Percentiles rank a stretch among this genome's conserved stretches.
These are phyloP conservation scores for Zymoseptoria passerinii DNA, from an alignment of 2,329 filamentous ascomycete genomes.

Conservation along the genomic window DNA sequence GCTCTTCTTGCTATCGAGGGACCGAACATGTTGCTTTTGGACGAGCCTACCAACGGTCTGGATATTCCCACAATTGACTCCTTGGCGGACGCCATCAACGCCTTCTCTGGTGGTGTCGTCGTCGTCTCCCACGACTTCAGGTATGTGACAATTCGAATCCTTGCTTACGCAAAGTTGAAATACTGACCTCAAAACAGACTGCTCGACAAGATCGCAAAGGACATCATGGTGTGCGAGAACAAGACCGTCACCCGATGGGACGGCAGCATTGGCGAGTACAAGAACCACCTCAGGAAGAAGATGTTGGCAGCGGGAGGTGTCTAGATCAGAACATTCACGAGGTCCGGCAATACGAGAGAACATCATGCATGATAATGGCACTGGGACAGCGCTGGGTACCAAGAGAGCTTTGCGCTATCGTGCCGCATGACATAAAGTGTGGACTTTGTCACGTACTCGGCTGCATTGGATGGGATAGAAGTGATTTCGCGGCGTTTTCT, in stretches of 20 bases:
- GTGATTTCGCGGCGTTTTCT: neutral
- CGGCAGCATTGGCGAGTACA: conserved; percentile 86
- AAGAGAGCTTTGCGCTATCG: neutral
- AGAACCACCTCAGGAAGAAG: conserved; percentile 98
- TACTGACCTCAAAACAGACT: conserved; percentile 53
- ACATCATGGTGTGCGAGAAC: conserved; percentile 99
- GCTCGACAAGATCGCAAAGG: conserved; percentile 98
- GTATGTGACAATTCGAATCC: conserved; percentile 46
- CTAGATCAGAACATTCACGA: neutral
- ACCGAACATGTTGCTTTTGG: conserved; percentile 95
- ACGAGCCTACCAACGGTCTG: conserved; percentile 98
- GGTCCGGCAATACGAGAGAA: neutral
- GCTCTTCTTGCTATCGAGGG: conserved; percentile 88
- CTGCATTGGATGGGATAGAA: neutral
- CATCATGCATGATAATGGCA: neutral
- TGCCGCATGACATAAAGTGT: neutral
- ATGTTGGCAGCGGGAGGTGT: conserved; percentile 53
- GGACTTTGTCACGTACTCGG: neutral
- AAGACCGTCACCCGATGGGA: conserved; percentile 87
- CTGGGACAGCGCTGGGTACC: neutral
- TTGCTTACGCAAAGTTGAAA: conserved; percentile 4
- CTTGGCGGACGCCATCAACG: conserved; percentile 94
- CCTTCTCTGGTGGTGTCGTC: conserved; percentile 90
- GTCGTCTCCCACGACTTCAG: conserved; percentile 99
- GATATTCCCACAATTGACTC: conserved; percentile 98